phyloP scores from a whole-genome alignment of 106 monocot species.

The Allium sativum region DNA sequence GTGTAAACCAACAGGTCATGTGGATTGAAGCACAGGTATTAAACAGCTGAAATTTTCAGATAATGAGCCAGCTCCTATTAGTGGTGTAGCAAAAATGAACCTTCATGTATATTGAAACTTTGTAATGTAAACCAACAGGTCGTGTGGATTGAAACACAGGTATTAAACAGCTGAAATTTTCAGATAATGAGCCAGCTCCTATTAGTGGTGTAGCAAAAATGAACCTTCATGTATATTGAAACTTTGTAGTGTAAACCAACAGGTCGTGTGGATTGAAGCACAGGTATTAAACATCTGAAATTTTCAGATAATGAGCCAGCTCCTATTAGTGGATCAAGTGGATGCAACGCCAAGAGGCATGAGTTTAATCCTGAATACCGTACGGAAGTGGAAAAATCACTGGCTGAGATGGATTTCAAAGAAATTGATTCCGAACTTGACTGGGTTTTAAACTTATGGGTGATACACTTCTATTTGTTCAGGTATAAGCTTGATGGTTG shows the following conservation, averaged over 20 bases:
- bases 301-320: slow-evolving; percentile 70
- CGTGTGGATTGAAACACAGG: slow-evolving; percentile 84
- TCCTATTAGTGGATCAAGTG: slow-evolving; percentile 72
- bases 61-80: slow-evolving; percentile 74
- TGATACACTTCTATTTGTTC: slow-evolving; percentile 63
- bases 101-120: no score
- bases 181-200: slow-evolving; percentile 72
- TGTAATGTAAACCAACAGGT: slow-evolving; percentile 20
- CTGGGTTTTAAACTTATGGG: slow-evolving; percentile 66
- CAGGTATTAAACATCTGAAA: slow-evolving; percentile 85
- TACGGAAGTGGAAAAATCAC: slow-evolving; percentile 72
- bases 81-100: slow-evolving; percentile 10
- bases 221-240: no score
- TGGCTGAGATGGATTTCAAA: slow-evolving; percentile 99
- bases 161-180: slow-evolving; percentile 76
- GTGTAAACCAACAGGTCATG: slow-evolving; percentile 34
- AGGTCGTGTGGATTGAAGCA: slow-evolving; percentile 79
- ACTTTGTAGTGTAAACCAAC: not conserved
- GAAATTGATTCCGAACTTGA: slow-evolving; percentile 83
- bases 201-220: slow-evolving; percentile 25
- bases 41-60: slow-evolving; percentile 81
- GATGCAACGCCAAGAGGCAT: slow-evolving; percentile 79
- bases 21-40: slow-evolving; percentile 78
- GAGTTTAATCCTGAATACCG: slow-evolving; percentile 98
- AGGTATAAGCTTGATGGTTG: slow-evolving; percentile 27